Conservation (phyloP, 257 asterid species). For the Ilex asprella region DNA sequence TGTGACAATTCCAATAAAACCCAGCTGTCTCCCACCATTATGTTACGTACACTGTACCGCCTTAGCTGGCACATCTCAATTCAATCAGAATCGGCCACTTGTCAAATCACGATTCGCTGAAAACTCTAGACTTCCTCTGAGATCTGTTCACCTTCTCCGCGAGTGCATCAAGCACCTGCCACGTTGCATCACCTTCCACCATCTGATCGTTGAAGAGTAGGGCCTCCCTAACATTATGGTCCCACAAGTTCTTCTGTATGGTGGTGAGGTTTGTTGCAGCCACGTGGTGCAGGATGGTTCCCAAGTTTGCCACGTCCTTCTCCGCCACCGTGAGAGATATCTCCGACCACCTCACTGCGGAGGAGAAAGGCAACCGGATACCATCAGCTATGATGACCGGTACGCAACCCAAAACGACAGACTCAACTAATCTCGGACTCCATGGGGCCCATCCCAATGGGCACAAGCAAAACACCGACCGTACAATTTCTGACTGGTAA, state of each 20-base stretch:
- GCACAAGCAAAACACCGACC: slow-evolving; percentile 74
- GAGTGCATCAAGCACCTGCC: slow-evolving; percentile 50
- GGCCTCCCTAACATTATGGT: slow-evolving; percentile 41
- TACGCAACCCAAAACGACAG: slow-evolving; percentile 78
- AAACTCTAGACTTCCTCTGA: slow-evolving; percentile 31
- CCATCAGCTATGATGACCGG: slow-evolving; percentile 86
- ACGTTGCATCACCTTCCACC: slow-evolving; percentile 81
- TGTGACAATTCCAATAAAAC: slow-evolving; percentile 15
- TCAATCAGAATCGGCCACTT: slow-evolving; percentile 13
- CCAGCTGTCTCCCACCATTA: slow-evolving; percentile 46
- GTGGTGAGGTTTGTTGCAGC: slow-evolving; percentile 49
- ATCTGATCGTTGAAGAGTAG: slow-evolving; percentile 44
- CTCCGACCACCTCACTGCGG: slow-evolving; percentile 70
- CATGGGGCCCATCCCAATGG: slow-evolving; percentile 98
- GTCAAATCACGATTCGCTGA: slow-evolving; percentile 12
- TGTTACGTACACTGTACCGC: not conserved
- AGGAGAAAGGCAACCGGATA: slow-evolving; percentile 60
- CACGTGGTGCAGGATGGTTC: slow-evolving; percentile 58
- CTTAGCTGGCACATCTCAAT: slow-evolving; percentile 14
- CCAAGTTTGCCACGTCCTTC: slow-evolving; percentile 53
- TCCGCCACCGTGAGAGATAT: slow-evolving; percentile 74
- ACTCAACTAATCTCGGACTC: slow-evolving; percentile 89
- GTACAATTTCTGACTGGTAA: slow-evolving; percentile 68
- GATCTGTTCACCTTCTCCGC: slow-evolving; percentile 40
- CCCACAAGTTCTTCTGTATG: slow-evolving; percentile 60